phyloP scores from a whole-genome alignment of 2,329 filamentous ascomycete species.

The Fusarium humuli region DNA sequence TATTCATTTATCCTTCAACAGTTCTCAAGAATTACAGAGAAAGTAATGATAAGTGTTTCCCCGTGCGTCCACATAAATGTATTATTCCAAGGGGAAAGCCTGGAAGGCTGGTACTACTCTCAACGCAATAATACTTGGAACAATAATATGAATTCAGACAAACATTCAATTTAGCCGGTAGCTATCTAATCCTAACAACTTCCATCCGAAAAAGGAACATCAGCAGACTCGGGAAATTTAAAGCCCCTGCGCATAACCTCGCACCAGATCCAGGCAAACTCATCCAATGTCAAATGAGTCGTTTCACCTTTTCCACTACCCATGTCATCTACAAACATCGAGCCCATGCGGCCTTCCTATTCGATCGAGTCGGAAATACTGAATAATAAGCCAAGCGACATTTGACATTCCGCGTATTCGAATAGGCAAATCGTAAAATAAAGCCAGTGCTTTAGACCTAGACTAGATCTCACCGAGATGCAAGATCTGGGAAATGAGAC shows the following conservation, averaged over 20 bases:
- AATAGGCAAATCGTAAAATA: neutral
- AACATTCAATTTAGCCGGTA: neutral
- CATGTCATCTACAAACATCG: slow-evolving; percentile 6
- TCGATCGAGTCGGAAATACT: neutral
- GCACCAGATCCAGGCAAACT: neutral
- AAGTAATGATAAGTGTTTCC: neutral
- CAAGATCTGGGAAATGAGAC: slow-evolving; percentile 39
- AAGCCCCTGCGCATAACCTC: neutral
- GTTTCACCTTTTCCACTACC: slow-evolving; percentile 3
- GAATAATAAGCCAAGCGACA: slow-evolving; percentile 8
- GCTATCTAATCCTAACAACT: neutral
- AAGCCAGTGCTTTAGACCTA: slow-evolving; percentile 18
- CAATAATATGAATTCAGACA: neutral
- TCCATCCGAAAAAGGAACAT: neutral
- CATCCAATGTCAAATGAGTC: slow-evolving; percentile 1
- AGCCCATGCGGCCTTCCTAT: slow-evolving; percentile 1
- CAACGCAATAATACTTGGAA: neutral
- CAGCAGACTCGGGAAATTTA: neutral
- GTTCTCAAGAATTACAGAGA: neutral
- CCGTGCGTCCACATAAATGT: no score
- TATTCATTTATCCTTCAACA: neutral
- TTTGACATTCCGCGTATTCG: slow-evolving; percentile 26
- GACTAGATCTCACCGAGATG: slow-evolving; percentile 7
- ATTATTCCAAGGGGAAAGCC: neutral
- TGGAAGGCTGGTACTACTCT: neutral